Base-by-base conservation (phyloP, 306 rosid genomes). In the Vigna angularis region DNA sequence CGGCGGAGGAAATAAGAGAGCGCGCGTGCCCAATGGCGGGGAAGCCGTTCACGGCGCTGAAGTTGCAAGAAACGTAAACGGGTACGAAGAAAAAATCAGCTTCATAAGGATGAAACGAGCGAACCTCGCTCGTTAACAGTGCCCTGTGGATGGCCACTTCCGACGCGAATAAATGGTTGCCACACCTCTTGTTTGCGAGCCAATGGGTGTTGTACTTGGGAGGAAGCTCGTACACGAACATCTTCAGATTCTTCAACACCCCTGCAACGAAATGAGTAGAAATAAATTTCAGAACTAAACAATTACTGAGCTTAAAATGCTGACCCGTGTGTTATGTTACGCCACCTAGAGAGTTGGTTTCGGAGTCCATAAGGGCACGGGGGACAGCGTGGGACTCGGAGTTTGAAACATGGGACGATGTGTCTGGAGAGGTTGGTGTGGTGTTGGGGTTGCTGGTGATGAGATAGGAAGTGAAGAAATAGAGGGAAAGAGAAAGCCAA, bases 71-170 rank as follows among this genome's bases (percentile, higher is more conserved):
- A 0, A 96, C 98, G 70, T 96, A 96, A 53, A 96, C 94, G 0
- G 99, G 99, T 16, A 96, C 99, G 82, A 93, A 93, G 89, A 96
- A 96, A 71, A 96, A 91, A 66, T 93, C 97, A 20, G 98, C 99
- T 13, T 89, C 90, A 42, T 82, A 82, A 1, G 99, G 97, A 87
- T 96, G 97, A 83, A 83, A 85, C 16, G 97, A 86, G 12, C 95
- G 85, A 2, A 77, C 75, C 1, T 83, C 81, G 73, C 97, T 91
- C 24, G 87, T 87, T 81, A 91, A 83, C 42, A 96, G 45, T 0
- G 99, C 96, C 32, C 85, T 81, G 49, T 96, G 99, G 68, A 96
- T 86, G 52, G 96, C 97, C 16, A 96, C 99, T 82, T 96, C 98
- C 0, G 99, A 81, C 4, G 99, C 98, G 62, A 96, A 96, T 68